These are phyloP conservation scores for Linderniella brevidens DNA, from an alignment of 257 asterid species.

Conservation along the genomic window DNA sequence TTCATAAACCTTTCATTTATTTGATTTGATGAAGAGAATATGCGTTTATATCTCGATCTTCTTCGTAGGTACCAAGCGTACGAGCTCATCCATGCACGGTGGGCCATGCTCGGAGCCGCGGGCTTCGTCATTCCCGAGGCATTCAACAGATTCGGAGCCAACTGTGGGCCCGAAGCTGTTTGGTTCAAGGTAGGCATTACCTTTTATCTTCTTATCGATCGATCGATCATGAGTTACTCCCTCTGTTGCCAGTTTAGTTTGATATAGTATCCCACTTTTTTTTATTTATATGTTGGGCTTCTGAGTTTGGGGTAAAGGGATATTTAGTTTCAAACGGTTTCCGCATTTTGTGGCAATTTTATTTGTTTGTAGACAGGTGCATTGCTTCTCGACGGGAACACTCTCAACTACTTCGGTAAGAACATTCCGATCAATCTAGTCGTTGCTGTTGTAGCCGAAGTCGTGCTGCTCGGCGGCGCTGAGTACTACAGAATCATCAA, in stretches of 20 bases:
- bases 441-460: constrained; percentile 72
- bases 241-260: too few species aligned
- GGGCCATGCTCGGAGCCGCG: constrained; percentile 99
- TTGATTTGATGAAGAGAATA: not conserved
- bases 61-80: constrained; percentile 62
- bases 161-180: constrained; percentile 97
- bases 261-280: too few species aligned
- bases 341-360: too few species aligned
- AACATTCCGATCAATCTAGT: constrained; percentile 86
- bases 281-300: too few species aligned
- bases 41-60: not conserved
- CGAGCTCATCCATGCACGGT: constrained; percentile 82
- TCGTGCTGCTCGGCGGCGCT: constrained; percentile 88
- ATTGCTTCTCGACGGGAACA: constrained; percentile 87
- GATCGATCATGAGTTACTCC: too few species aligned
- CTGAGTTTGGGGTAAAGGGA: too few species aligned
- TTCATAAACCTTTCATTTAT: not conserved
- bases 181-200: constrained; percentile 65
- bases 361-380: constrained; percentile 66
- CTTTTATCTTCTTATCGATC: not conserved
- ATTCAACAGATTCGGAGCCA: constrained; percentile 87
- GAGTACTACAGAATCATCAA: constrained; percentile 86
- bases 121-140: constrained; percentile 91
- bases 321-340: too few species aligned
- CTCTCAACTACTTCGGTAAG: constrained; percentile 79